A percentile compares a stretch with the other conserved stretches of the same genome.
phyloP scores from a whole-genome alignment of 768 basidiomycete genomes.

The Agaricus subrufescens region DNA sequence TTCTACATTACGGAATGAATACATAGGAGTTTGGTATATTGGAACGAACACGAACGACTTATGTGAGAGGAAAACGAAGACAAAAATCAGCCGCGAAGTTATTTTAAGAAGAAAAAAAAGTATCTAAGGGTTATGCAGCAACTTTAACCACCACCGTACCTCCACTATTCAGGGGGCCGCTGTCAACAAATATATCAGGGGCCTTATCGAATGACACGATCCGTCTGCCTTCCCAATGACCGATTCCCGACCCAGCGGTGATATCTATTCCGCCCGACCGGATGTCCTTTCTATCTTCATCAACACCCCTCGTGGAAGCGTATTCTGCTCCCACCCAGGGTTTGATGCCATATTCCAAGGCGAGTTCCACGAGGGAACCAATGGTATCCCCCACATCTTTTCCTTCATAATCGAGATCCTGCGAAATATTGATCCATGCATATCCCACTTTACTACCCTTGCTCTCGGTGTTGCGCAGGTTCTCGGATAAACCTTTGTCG shows the following conservation, averaged over 20 bases:
- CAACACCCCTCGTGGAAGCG: neutral
- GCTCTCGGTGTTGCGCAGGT: slow-evolving; percentile 2
- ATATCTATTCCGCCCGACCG: neutral
- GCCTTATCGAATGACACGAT: slow-evolving; percentile 52
- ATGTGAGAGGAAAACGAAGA: neutral
- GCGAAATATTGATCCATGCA: slow-evolving; percentile 76
- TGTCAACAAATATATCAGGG: slow-evolving; percentile 44
- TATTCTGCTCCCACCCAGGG: slow-evolving; percentile 30
- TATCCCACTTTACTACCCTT: slow-evolving; percentile 52
- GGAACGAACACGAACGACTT: neutral
- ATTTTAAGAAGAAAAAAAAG: neutral
- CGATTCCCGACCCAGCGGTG: slow-evolving; percentile 5
- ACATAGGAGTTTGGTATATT: neutral
- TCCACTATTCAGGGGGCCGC: slow-evolving; percentile 33
- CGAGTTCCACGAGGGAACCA: slow-evolving; percentile 34
- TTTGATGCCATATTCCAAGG: slow-evolving; percentile 36
- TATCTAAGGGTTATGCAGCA: slow-evolving; percentile 22
- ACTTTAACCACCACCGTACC: slow-evolving; percentile 41
- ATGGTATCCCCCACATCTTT: slow-evolving; percentile 58
- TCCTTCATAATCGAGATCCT: slow-evolving; percentile 83
- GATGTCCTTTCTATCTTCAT: neutral
- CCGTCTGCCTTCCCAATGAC: slow-evolving; percentile 18
- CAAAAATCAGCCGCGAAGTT: neutral
- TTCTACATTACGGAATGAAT: neutral
- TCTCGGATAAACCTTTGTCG: slow-evolving; percentile 5